Evolutionary conservation across 345 rosid species (phyloP), one percentile per base, ranked within the genome.

Genomic region (Eutrema heterophyllum): DNA sequence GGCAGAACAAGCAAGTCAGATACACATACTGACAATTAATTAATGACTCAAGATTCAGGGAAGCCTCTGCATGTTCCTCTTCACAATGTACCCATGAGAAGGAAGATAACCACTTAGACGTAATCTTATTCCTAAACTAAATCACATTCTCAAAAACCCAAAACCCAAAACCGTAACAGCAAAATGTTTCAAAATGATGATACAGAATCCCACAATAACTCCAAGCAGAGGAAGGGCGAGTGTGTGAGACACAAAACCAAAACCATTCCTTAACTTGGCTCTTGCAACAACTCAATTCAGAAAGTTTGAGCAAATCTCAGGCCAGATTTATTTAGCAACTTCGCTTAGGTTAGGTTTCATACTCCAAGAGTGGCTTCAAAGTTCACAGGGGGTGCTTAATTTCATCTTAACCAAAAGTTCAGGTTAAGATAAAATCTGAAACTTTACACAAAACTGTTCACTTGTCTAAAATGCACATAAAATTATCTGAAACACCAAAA

Each of bases 161-260:
- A 44, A 40, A 36, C 44, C 1, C 60, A 59, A 48, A 52, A 64
- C 30, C 14, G 2, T 11, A 45, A 66, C 60, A 12, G 21, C 16
- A 36, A 60, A 45, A 27, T 61, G 51, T 62, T 58, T 43, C 38
- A 30, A 27, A 39, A 40, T 26, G 40, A n/a, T 58, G n/a, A 49
- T 11, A 48, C 59, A 59, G 21, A 60, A 12, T 11, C 60, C 30
- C 13, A 39, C 21, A 27, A 56, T 15, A 48, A 39, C 3, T 48
- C 21, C 51, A 27, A 30, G 44, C 30, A 65, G 44, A 48, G 11
- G 15, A 64, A 10, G 2, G 40, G 67, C 48, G 51, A 50, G 5
- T 59, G 46, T 11, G 51, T 18, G 48, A 55, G 35, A 67, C 50
- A 60, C 64, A 68, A 61, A 68, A 15, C 52, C 67, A 43, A 62